Conservation (phyloP, 1,284 basidiomycete genomes). For the Tilletia caries region DNA sequence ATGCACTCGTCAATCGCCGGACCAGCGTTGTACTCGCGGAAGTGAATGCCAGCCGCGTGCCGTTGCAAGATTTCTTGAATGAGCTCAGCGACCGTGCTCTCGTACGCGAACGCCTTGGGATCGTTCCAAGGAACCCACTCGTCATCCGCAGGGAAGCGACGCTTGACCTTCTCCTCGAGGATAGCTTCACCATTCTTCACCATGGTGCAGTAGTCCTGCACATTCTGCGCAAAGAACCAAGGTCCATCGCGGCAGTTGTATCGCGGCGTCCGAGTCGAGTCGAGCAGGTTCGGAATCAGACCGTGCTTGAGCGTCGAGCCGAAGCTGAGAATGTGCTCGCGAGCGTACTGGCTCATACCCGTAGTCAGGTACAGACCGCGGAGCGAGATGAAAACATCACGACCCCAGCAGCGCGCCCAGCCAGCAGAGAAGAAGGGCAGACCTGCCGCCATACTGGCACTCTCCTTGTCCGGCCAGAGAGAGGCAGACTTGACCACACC, state of each 20-base stretch:
- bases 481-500: conserved; percentile 45
- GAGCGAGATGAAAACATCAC: conserved; percentile 48
- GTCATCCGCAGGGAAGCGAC: conserved; percentile 89
- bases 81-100: conserved; percentile 74
- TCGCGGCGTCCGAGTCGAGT: conserved; percentile 40
- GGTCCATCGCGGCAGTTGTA: conserved; percentile 89
- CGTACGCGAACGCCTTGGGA: conserved; percentile 61
- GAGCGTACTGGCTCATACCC: conserved; percentile 35
- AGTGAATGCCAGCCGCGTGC: conserved; percentile 85
- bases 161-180: conserved; percentile 74
- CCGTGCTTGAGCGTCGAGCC: conserved; percentile 47
- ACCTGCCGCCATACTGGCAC: conserved; percentile 49
- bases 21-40: conserved; percentile 93
- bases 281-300: conserved; percentile 46
- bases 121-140: conserved; percentile 92
- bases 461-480: conserved; percentile 41
- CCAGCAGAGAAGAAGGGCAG: conserved; percentile 46
- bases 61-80: conserved; percentile 94
- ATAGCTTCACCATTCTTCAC: conserved; percentile 80
- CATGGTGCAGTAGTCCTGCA: conserved; percentile 84
- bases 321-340: conserved; percentile 45
- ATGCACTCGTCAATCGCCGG: conserved; percentile 94
- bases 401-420: conserved; percentile 47
- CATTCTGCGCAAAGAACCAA: conserved; percentile 98
- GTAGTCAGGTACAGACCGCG: conserved; percentile 49